A percentile compares a stretch with the other conserved stretches of the same genome.
Evolutionary conservation across 2,329 filamentous ascomycete species (phyloP).

Genomic region (Lecanicillium sp.): DNA sequence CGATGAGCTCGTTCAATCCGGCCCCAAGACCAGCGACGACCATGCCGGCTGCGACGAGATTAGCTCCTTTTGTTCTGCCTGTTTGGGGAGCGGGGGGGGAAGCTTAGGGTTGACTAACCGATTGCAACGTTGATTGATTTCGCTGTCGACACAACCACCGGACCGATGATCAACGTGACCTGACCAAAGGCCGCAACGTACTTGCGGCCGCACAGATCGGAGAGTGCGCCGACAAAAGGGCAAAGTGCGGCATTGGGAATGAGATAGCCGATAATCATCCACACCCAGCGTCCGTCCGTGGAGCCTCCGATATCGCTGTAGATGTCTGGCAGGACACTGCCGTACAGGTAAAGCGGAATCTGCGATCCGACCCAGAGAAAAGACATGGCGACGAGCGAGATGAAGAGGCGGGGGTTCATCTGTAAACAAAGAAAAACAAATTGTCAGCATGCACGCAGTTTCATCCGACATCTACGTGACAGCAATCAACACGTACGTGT

Average conservation of each 20-base stretch:
- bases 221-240: constrained; percentile 2
- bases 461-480: background rate
- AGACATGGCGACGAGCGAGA: constrained; percentile 3
- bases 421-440: background rate
- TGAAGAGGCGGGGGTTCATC: constrained; percentile 2
- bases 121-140: no score
- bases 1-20: no score
- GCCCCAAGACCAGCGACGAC: no score
- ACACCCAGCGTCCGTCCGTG: background rate
- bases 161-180: background rate
- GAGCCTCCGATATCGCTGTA: constrained; percentile 1
- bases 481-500: background rate
- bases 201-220: constrained; percentile 1
- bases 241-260: constrained; percentile 1
- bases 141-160: background rate
- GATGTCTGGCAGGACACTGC: constrained; percentile 3
- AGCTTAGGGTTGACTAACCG: no score
- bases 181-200: background rate
- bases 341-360: constrained; percentile 4
- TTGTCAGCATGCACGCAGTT: background rate
- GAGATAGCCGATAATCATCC: constrained; percentile 1
- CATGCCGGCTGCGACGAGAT: no score
- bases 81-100: no score
- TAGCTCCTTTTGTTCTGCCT: no score
- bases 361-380: constrained; percentile 3